These are phyloP conservation scores for Drosera spatulata DNA, from an alignment of 179 eudicot genomes.

Conservation along the genomic window DNA sequence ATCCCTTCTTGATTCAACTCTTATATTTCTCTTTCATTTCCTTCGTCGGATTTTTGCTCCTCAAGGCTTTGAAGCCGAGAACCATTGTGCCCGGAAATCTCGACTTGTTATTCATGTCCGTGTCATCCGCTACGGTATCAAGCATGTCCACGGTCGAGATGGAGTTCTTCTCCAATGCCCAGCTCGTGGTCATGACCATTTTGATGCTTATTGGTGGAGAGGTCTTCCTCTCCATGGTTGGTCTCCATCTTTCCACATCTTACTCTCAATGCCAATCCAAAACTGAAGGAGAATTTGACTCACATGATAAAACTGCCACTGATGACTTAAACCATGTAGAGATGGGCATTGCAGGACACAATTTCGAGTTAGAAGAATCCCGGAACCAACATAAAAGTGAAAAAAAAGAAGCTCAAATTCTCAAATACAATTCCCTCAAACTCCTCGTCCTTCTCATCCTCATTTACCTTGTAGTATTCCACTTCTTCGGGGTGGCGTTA, in stretches of 20 bases:
- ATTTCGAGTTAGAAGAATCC: slow-evolving; percentile 4
- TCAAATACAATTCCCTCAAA: slow-evolving; percentile 34
- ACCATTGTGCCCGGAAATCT: slow-evolving; percentile 21
- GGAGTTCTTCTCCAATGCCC: slow-evolving; percentile 68
- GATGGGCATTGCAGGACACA: slow-evolving; percentile 1
- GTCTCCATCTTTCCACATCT: slow-evolving; percentile 28
- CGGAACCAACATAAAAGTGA: slow-evolving; percentile 16
- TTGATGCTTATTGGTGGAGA: slow-evolving; percentile 10
- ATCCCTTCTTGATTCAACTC: slow-evolving; percentile 25
- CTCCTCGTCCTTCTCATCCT: slow-evolving; percentile 34
- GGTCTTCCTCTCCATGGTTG: slow-evolving; percentile 59
- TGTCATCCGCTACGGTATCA: slow-evolving; percentile 60
- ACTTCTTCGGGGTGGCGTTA: slow-evolving; percentile 23
- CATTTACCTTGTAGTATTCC: slow-evolving; percentile 28
- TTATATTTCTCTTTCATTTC: slow-evolving; percentile 41
- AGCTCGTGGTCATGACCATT: slow-evolving; percentile 44
- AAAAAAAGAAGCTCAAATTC: background rate
- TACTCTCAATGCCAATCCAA: slow-evolving; percentile 14
- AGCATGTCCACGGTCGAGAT: slow-evolving; percentile 79
- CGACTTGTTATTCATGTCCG: slow-evolving; percentile 60
- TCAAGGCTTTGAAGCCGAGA: slow-evolving; percentile 29
- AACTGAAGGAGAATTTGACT: slow-evolving; percentile 14
- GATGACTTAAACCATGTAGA: slow-evolving; percentile 9
- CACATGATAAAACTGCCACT: slow-evolving; percentile 6
- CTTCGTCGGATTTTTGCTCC: slow-evolving; percentile 30